Percentiles rank a stretch among this genome's conserved stretches.
phyloP scores from a whole-genome alignment of 164 flowering plant genomes.

The Malania oleifera region DNA sequence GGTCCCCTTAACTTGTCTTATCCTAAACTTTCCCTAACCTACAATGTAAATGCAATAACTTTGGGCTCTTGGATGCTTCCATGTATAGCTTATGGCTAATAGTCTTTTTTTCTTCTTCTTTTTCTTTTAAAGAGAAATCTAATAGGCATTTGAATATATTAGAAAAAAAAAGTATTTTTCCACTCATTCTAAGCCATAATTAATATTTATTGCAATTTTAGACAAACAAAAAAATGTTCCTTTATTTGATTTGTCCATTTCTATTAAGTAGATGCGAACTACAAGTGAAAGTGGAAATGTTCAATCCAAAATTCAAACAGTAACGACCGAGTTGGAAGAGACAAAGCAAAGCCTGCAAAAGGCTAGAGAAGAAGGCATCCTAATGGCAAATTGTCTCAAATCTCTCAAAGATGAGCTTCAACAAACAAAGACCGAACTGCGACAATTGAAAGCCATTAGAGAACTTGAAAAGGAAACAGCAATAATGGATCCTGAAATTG shows the following conservation, averaged over 20 bases:
- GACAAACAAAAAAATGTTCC: not conserved
- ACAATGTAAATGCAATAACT: too few species aligned
- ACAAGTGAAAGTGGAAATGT: conserved; percentile 6
- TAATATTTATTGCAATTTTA: too few species aligned
- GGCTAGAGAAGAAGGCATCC: conserved; percentile 31
- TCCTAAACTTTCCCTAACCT: too few species aligned
- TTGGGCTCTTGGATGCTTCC: too few species aligned
- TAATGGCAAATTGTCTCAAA: conserved; percentile 21
- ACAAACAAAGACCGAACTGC: conserved; percentile 32
- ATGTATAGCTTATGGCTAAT: too few species aligned
- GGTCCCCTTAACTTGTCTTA: too few species aligned
- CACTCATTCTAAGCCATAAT: too few species aligned
- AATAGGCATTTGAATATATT: too few species aligned
- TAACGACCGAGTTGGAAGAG: conserved; percentile 37
- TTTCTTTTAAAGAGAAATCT: too few species aligned
- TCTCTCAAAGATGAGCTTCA: conserved; percentile 40
- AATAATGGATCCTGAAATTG: conserved; percentile 24
- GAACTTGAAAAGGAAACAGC: conserved; percentile 7
- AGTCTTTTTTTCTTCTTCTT: too few species aligned
- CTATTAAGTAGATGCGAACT: conserved; percentile 12
- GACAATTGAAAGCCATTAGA: conserved; percentile 20
- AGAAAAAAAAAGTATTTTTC: too few species aligned
- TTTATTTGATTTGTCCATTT: not conserved
- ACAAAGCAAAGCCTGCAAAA: conserved; percentile 37
- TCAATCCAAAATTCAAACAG: conserved; percentile 17